Evolutionary conservation across 768 basidiomycete species (phyloP).

Genomic region (Exidia glandulosa): DNA sequence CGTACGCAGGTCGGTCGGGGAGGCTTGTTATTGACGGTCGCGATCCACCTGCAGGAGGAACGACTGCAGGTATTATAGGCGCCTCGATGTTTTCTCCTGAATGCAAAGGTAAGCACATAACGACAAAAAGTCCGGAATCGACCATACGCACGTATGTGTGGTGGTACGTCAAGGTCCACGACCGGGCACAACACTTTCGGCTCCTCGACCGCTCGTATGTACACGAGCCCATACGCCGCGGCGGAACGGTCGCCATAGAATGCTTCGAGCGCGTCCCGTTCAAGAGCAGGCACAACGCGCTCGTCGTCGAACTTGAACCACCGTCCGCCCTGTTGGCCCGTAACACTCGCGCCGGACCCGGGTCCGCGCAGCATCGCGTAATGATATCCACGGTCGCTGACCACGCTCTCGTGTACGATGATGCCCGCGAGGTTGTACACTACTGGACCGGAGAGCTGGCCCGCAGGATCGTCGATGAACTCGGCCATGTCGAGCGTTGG

Average conservation of each 20-base stretch:
- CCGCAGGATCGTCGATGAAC: background rate
- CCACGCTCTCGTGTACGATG: background rate
- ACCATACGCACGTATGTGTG: background rate
- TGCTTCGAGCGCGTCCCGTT: background rate
- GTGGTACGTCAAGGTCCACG: background rate
- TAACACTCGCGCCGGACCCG: no score
- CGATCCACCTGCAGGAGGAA: background rate
- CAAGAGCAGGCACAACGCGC: background rate
- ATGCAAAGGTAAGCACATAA: background rate
- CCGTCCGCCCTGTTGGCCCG: background rate
- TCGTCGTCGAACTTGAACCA: conserved; percentile 1
- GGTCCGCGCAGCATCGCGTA: background rate
- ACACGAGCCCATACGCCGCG: background rate
- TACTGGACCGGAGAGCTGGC: background rate
- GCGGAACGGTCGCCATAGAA: background rate
- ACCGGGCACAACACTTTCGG: background rate
- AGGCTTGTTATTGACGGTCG: no score
- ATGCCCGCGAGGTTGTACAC: background rate
- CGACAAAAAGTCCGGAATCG: background rate
- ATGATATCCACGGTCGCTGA: background rate
- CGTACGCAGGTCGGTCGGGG: background rate
- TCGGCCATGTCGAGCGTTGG: background rate
- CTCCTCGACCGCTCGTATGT: background rate
- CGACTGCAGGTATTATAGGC: background rate
- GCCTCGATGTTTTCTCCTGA: background rate